Conservation (phyloP, 1,139 yeast species). For the Sugiyamaella neomexicana region DNA sequence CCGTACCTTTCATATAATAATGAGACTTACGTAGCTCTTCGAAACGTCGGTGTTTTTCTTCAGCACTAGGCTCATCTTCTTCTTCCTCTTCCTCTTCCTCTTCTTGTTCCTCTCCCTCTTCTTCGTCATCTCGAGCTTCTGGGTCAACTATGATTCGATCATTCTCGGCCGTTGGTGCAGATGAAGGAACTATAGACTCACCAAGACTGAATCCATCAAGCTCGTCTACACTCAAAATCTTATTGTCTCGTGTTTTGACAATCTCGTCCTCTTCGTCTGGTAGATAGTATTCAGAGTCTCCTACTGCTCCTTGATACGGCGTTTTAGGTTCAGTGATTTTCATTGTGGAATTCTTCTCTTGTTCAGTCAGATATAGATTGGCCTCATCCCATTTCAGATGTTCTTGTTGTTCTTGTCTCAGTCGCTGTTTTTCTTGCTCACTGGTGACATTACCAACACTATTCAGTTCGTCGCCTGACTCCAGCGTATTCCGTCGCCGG, state of each 20-base stretch:
- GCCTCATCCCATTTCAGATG: slow-evolving; percentile 75
- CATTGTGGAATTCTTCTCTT: slow-evolving; percentile 72
- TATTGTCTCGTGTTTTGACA: slow-evolving; percentile 40
- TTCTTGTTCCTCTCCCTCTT: slow-evolving; percentile 45
- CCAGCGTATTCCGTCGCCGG: slow-evolving; percentile 12
- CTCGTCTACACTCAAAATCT: slow-evolving; percentile 41
- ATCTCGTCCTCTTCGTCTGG: slow-evolving; percentile 65
- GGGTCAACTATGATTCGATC: slow-evolving; percentile 29
- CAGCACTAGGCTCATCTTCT: slow-evolving; percentile 51
- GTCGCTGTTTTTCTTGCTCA: neutral
- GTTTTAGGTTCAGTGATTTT: slow-evolving; percentile 96
- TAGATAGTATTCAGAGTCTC: slow-evolving; percentile 81
- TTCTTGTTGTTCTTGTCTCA: slow-evolving; percentile 23
- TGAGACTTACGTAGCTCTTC: slow-evolving; percentile 77
- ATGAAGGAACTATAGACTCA: slow-evolving; percentile 47
- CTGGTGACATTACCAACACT: neutral
- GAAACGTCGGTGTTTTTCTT: slow-evolving; percentile 63
- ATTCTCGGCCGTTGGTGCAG: slow-evolving; percentile 30
- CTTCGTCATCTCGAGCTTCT: slow-evolving; percentile 38
- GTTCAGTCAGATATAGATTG: slow-evolving; percentile 64
- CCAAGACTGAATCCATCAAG: slow-evolving; percentile 55
- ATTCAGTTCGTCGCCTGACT: slow-evolving; percentile 7
- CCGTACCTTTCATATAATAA: slow-evolving; percentile 68
- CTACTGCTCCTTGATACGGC: slow-evolving; percentile 92
- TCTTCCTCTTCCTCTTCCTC: slow-evolving; percentile 42